Evolutionary conservation across 257 asterid genomes (phyloP).

Genomic region (Mentha longifolia): DNA sequence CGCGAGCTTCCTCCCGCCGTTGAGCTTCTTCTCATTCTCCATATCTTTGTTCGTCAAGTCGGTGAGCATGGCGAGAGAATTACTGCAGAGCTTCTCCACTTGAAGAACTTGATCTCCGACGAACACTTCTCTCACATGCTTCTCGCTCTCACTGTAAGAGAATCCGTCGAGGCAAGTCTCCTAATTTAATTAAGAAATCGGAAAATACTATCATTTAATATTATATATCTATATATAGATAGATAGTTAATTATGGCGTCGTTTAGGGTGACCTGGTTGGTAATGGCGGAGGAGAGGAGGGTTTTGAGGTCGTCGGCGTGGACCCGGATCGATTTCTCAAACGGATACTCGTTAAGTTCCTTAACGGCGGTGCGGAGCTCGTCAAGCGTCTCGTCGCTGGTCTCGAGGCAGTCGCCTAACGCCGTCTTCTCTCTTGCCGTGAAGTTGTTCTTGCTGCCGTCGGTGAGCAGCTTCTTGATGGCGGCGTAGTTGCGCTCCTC

Average conservation of each 20-base stretch:
- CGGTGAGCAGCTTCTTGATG: conserved; percentile 41
- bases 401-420: conserved; percentile 66
- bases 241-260: not conserved
- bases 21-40: conserved; percentile 37
- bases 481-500: conserved; percentile 43
- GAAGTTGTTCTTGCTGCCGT: conserved; percentile 32
- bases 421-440: conserved; percentile 64
- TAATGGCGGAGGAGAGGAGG: conserved; percentile 74
- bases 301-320: conserved; percentile 85
- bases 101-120: conserved; percentile 54
- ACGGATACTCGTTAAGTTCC: conserved; percentile 60
- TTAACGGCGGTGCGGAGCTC: conserved; percentile 56
- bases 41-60: conserved; percentile 73
- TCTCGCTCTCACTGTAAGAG: conserved; percentile 58
- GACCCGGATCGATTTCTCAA: conserved; percentile 48
- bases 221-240: too few relatives aligned
- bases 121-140: conserved; percentile 46
- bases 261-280: conserved; percentile 52
- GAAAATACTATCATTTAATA: too few relatives aligned
- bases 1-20: conserved; percentile 50
- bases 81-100: conserved; percentile 81
- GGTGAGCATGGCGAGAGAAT: conserved; percentile 71
- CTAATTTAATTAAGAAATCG: conserved; percentile 19
- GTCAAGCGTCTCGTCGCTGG: conserved; percentile 64
- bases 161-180: conserved; percentile 88